Percentiles rank a stretch among this genome's conserved stretches.
phyloP scores from a whole-genome alignment of 208 protist species.

The Crithidia fasciculata region DNA sequence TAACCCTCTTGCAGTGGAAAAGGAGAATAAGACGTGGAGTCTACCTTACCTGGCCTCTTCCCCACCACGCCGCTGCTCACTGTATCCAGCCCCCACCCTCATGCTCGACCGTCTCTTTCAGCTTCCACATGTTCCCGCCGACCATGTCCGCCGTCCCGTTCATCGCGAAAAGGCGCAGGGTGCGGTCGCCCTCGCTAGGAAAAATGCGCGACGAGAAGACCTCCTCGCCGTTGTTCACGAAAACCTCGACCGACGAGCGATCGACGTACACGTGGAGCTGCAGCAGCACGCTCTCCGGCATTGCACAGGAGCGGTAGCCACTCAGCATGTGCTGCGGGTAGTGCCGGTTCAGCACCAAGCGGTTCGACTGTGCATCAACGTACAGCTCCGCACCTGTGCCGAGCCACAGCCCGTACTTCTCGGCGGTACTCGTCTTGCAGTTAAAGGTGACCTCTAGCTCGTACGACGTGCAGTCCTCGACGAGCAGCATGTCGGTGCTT shows the following conservation, averaged over 20 bases:
- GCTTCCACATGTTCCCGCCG: constrained; percentile 44
- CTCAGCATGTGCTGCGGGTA: constrained; percentile 62
- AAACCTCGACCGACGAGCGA: constrained; percentile 62
- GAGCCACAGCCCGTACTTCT: constrained; percentile 68
- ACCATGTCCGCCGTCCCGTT: constrained; percentile 39
- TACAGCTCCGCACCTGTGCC: constrained; percentile 51
- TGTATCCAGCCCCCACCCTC: background rate
- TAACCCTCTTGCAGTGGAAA: too few relatives aligned
- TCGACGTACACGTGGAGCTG: constrained; percentile 55
- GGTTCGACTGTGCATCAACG: constrained; percentile 52
- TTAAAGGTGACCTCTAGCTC: constrained; percentile 58
- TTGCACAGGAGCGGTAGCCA: constrained; percentile 52
- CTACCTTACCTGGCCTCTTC: too few relatives aligned
- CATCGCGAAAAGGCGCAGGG: constrained; percentile 46
- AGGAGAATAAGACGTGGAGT: too few relatives aligned
- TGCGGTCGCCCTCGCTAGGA: constrained; percentile 38
- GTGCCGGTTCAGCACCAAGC: constrained; percentile 61
- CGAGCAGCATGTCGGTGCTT: constrained; percentile 32
- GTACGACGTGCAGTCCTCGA: constrained; percentile 41
- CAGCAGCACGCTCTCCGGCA: constrained; percentile 38
- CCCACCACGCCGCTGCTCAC: too few relatives aligned
- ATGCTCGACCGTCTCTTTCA: constrained; percentile 23
- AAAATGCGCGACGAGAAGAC: constrained; percentile 52
- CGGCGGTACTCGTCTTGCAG: constrained; percentile 42
- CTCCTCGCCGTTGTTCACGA: constrained; percentile 55